These are phyloP conservation scores for Emiliania huxleyi DNA, from an alignment of 78 protist genomes.

Conservation along the genomic window DNA sequence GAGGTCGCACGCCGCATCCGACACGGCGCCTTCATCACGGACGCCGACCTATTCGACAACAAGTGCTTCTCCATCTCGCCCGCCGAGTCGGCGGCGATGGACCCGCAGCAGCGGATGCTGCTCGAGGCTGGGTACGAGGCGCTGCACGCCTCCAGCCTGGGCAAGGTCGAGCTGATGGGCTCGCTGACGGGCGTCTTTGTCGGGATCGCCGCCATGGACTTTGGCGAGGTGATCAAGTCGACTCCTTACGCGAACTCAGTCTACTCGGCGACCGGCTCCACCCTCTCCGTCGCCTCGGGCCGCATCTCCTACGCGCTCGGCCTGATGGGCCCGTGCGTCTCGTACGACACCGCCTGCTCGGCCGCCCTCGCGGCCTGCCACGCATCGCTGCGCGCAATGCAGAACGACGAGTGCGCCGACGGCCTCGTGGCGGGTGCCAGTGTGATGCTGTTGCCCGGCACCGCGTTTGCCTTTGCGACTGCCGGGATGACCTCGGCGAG, in stretches of 20 bases:
- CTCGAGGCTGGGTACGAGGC: too few relatives aligned
- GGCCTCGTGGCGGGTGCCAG: too few relatives aligned
- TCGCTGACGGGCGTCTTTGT: not conserved
- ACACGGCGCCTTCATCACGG: not conserved
- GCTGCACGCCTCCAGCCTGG: not conserved
- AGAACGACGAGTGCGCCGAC: too few relatives aligned
- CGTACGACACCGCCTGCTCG: slow-evolving; percentile 87
- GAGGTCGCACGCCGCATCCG: not conserved
- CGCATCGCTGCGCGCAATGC: not conserved
- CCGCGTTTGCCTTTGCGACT: too few relatives aligned
- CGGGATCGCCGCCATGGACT: not conserved
- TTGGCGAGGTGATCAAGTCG: not conserved
- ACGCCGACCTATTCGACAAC: not conserved
- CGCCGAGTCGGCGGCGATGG: too few relatives aligned
- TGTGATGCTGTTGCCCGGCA: too few relatives aligned
- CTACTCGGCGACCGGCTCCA: not conserved
- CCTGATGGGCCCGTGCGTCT: too few relatives aligned
- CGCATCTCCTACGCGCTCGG: slow-evolving; percentile 72
- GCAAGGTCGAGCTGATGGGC: not conserved
- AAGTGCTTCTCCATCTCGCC: not conserved
- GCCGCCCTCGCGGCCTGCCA: slow-evolving; percentile 73
- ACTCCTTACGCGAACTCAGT: not conserved
- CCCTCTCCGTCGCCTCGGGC: not conserved
- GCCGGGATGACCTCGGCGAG: too few relatives aligned
- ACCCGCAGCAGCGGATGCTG: too few relatives aligned